phyloP scores from a whole-genome alignment of 2,329 filamentous ascomycete species.

The Ophiostoma novo-ulmi region DNA sequence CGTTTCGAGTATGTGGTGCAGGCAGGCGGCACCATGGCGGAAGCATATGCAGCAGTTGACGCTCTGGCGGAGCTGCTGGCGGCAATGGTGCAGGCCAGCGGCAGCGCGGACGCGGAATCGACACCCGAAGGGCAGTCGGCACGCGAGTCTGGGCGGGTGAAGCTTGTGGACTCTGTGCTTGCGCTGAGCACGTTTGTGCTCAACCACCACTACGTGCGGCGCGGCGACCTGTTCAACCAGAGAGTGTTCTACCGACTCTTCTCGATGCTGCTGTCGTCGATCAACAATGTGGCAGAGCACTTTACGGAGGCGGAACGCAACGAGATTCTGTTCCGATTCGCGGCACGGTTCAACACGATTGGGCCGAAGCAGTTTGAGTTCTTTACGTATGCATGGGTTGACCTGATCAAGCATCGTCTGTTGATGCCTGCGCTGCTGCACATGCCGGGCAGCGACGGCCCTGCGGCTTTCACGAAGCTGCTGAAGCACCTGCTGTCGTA shows the following conservation, averaged over 20 bases:
- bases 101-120: conserved; percentile 41
- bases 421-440: conserved; percentile 76
- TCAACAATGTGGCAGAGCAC: conserved; percentile 47
- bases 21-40: conserved; percentile 53
- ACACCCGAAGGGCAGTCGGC: conserved; percentile 35
- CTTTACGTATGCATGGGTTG: conserved; percentile 81
- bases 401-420: conserved; percentile 74
- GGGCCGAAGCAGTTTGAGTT: conserved; percentile 68
- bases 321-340: conserved; percentile 68
- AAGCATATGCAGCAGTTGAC: conserved; percentile 63
- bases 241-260: conserved; percentile 88
- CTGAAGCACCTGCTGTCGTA: conserved; percentile 67
- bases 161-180: conserved; percentile 72
- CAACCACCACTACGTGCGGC: conserved; percentile 77
- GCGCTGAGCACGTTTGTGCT: conserved; percentile 74
- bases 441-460: conserved; percentile 40
- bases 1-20: conserved; percentile 69
- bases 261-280: conserved; percentile 65
- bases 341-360: conserved; percentile 64
- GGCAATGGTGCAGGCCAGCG: conserved; percentile 67
- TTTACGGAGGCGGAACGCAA: conserved; percentile 56
- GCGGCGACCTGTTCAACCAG: conserved; percentile 77
- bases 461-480: conserved; percentile 61
- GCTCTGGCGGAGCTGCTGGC: conserved; percentile 76
- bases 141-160: conserved; percentile 51